Percentiles rank a stretch among this genome's conserved stretches.
phyloP scores from a whole-genome alignment of 768 basidiomycete genomes.

The Boletellus emodensis region DNA sequence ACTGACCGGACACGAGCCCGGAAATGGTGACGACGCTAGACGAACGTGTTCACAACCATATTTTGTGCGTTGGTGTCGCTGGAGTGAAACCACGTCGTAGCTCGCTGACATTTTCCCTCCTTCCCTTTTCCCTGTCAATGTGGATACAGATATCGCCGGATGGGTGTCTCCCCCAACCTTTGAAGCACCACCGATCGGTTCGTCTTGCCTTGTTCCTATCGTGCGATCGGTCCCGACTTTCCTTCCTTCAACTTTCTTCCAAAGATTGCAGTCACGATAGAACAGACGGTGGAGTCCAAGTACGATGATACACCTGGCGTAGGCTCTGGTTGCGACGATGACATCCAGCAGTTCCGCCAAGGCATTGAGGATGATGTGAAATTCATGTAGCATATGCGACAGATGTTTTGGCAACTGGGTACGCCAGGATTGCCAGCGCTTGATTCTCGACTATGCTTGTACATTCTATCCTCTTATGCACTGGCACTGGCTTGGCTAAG shows the following conservation, averaged over 20 bases:
- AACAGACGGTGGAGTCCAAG: conserved; percentile 15
- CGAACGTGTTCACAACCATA: background rate
- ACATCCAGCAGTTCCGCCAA: too few relatives aligned
- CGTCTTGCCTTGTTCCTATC: background rate
- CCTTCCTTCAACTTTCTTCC: background rate
- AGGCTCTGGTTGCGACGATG: too few relatives aligned
- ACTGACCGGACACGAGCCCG: background rate
- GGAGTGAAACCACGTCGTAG: background rate
- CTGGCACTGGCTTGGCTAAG: too few relatives aligned
- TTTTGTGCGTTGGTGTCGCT: conserved; percentile 1
- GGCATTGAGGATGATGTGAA: too few relatives aligned
- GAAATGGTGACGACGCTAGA: background rate
- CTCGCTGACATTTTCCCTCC: background rate
- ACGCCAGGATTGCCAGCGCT: too few relatives aligned
- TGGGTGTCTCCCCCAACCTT: background rate
- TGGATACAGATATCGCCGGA: conserved; percentile 4
- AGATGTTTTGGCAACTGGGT: too few relatives aligned
- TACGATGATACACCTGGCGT: conserved; percentile 1
- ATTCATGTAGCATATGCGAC: too few relatives aligned
- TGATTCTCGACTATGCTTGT: too few relatives aligned
- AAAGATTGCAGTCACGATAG: conserved; percentile 20
- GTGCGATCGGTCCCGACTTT: background rate
- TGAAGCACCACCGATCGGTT: conserved; percentile 7
- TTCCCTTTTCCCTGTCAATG: background rate
- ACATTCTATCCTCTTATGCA: too few relatives aligned